A percentile compares a stretch with the other conserved stretches of the same genome.
phyloP scores from a whole-genome alignment of 257 asterid genomes.

The Solanum chaucha region DNA sequence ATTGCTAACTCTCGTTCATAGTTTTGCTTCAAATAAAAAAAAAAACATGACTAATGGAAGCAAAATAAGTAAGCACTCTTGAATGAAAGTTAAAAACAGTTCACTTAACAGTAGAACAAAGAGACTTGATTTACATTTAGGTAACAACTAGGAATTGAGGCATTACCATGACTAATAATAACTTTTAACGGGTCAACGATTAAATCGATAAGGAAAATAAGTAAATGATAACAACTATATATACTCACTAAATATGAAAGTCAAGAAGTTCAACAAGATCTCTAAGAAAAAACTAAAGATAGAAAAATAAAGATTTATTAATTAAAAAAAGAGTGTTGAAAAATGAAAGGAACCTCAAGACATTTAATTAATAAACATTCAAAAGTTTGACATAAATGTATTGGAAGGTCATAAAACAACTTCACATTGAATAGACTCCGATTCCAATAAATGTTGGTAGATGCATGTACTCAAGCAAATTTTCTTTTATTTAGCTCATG shows the following conservation, averaged over 20 bases:
- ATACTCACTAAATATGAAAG: constrained; percentile 68
- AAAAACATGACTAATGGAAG: background rate
- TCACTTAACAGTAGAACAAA: background rate
- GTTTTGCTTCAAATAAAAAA: background rate
- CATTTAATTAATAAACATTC: background rate
- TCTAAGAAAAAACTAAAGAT: constrained; percentile 8
- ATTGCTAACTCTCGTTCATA: too few relatives aligned
- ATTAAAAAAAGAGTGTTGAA: background rate
- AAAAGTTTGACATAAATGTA: background rate
- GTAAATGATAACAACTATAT: background rate
- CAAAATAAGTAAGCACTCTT: background rate
- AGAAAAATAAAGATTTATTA: background rate
- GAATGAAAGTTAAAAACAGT: background rate
- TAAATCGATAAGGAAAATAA: background rate
- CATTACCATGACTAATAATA: background rate
- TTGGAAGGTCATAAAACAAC: background rate
- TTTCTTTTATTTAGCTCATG: background rate
- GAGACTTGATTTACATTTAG: background rate
- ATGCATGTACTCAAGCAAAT: background rate
- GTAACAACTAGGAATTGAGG: background rate
- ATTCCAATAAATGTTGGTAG: background rate
- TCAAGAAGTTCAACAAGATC: constrained; percentile 81
- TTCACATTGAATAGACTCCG: background rate
- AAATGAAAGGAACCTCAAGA: background rate
- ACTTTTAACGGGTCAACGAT: background rate